Base-by-base conservation (phyloP, 257 asterid genomes). In the Agastache rugosa region DNA sequence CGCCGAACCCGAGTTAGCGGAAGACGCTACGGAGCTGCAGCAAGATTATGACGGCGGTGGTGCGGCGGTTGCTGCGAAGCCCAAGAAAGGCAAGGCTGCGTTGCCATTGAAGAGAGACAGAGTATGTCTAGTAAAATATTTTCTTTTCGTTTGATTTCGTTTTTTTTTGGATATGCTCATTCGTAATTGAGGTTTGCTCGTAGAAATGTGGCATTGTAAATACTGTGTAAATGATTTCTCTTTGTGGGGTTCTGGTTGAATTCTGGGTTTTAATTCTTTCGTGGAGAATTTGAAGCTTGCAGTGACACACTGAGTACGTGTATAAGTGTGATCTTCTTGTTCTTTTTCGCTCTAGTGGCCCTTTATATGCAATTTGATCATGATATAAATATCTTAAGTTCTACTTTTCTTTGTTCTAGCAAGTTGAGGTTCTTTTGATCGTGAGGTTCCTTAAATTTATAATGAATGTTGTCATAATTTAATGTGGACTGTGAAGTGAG, bases 21-120 rank as follows among this genome's bases (percentile, higher is more conserved):
- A 83, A 61, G 89, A 75, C 35, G 84, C 71, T n/a, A 55, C 44
- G 31, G 86, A 79, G 11, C 77, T 61, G 80, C 78, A 39, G 69
- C 81, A 50, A 19, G 87, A 64, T 29, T 82, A 73, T 41, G 84
- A 68, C 29, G 85, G 80, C 48, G 83, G 61, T 16, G 81, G 76
- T 16, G 79, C 56, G 63, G 81, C 85, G 55, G 58, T 17, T 51
- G 5, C 81, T 3, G 69, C 87, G 10, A 90, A 87, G 86, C 95
- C 96, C 3, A 93, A 89, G 92, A 93, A 84, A 79, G 98, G 98
- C 51, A 93, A 93, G 81, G 97, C 97, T 75, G 97, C 93, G 17
- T 83, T 93, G 87, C 90, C 81, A 34, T 82, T 90, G 81, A 93
- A 90, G 84, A 91, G 93, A 79, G 97, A 93, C 73, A 87, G 96